Evolutionary conservation across 2,329 filamentous ascomycete genomes (phyloP), one percentile per base, ranked within the genome.

Genomic region (Nothopassalora personata): DNA sequence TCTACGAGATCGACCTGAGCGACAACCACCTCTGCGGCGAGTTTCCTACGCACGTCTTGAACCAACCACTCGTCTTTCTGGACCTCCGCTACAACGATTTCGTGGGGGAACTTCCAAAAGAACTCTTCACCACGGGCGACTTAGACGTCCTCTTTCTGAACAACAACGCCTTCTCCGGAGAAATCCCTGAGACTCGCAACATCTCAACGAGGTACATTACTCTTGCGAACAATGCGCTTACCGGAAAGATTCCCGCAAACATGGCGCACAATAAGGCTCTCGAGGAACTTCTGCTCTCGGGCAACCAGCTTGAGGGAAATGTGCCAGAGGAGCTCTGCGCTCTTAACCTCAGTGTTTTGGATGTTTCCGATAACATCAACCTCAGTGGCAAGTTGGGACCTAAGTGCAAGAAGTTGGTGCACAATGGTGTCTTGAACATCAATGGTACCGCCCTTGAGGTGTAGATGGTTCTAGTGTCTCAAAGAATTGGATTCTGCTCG

Each of bases 61-160:
- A 48, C 7, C 45, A 34, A 27, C 56, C 53, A 11, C 15, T 63
- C 30, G 54, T 54, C 10, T 61, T 61, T 39, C 33, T 63, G 13
- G 61, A 63, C 36, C 47, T 63, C 23, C 56, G 61, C 23, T 63
- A 54, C 59, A 63, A 63, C 48, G 13, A 50, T 11, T 59, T 63
- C 54, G 30, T 34, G 3, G 59, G 61, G 5, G 31, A 45, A 8
- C 28, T 61, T 11, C 61, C 61, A 4, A 33, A 28, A 4, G 18
- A 54, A 7, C 47, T 61, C 34, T 63, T 63, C 59, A 55, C 51
- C 11, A 56, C 18, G 27, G 56, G 53, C 23, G 39, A 61, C 19
- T 50, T 60, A 53, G 54, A 59, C 3, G 52, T 54, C 46, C 54
- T 63, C 50, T 63, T 57, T 50, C 34, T 63, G 5, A 59, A 63